Base-by-base conservation (phyloP, 352 stramenopile genomes). In the Phytophthora melonis region DNA sequence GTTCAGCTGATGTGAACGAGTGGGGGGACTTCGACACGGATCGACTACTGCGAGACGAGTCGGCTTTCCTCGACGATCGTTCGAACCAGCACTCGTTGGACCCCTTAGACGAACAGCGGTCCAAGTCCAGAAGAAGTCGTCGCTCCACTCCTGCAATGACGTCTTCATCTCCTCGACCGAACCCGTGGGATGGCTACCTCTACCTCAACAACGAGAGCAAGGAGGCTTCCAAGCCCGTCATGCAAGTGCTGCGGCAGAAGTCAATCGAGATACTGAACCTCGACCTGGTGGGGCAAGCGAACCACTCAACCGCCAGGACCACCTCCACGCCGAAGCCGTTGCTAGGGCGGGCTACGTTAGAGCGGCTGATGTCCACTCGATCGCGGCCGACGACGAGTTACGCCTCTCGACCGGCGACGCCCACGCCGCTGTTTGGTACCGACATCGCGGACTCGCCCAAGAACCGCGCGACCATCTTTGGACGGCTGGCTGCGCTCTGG, bases 11-110 rank as follows among this genome's bases (percentile, higher is more conserved):
- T 13, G 53, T 81, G 6, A 68, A 81, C 52, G 84, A 72, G 54
- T 92, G 84, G 84, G 83, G 80, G 4, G 83, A 92, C 36, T 88
- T 89, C 39, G 76, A 92, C 43, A 64, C 83, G 2, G 84, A 92
- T 62, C 74, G 66, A 52, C 63, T 91, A 30, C 63, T 91, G 27
- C 54, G 64, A 25, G 67, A 77, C 30, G 66, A 78, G 32, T 66
- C 52, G 23, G n/a, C 47, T 13, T 54, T 54, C 16, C 47, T n/a
- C 14, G 43, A 71, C 19, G 61, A 59, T 57, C 63, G 27, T 43
- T 71, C 47, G 32, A 79, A 49, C 21, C 55, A 53, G 23, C 67
- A 10, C 13, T 25, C 41, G 41, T n/a, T 53, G 3, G 65, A 74
- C 57, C 52, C 19, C 0, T 39, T 56, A 27, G 66, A 64, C 27